Base-by-base conservation (phyloP, 2,329 filamentous ascomycete genomes). In the Cordyceps cicadae region DNA sequence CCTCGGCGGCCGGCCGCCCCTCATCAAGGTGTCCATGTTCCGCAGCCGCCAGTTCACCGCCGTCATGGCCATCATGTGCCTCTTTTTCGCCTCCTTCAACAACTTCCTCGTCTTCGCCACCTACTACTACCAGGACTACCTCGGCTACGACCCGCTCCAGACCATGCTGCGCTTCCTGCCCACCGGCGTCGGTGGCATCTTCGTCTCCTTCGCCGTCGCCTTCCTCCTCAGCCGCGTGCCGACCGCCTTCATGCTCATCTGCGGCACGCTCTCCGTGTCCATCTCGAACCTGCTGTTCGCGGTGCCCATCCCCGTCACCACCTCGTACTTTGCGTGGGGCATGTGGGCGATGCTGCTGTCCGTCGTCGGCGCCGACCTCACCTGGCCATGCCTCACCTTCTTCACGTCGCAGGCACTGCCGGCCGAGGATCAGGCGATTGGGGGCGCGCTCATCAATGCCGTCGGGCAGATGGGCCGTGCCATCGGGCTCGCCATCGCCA, bases 141-240 rank as follows among this genome's bases (percentile, higher is more conserved):
- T 87, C 66, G 81, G 79, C 0, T 76, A 85, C 1, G 79, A 77
- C 0, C 76, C 85, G 0, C 74, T 89, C n/a, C 81, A 88, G 64
- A 89, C 87, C 0, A 88, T 86, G 14, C 69, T 89, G 9, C 83
- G 86, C 3, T 90, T 89, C 69, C 76, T 90, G 9, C 87, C 87
- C 0, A 87, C 83, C 0, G 87, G 87, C 11, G 75, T 86, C 0
- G 76, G 76, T 8, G 87, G 87, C 7, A 70, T 83, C 5, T 64
- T 84, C n/a, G 81, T 83, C 1, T 82, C 83, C 11, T 74, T 81
- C 60, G 69, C 82, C 29, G 81, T 83, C 1, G 81, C 82, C 2
- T 76, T 77, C 60, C 71, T 87, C n/a, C 76, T 87, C 15, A 73
- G 79, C 2, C 77, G 80, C n/a, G 71, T 88, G 3, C 81, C 82